Conservation (phyloP, 306 rosid species). For the Erythrophleum fordii region DNA sequence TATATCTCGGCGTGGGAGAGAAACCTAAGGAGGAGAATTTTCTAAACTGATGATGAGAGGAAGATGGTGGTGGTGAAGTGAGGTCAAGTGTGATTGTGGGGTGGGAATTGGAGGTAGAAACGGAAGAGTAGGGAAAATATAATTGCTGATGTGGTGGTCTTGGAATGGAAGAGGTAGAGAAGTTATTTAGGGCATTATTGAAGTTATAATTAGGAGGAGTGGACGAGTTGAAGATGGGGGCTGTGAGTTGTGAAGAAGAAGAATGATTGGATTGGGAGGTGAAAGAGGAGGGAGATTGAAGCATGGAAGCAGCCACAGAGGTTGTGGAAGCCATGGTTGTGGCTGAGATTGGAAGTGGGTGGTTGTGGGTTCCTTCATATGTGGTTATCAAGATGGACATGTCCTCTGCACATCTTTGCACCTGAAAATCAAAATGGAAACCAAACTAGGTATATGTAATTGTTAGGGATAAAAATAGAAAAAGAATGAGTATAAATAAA, state of each 20-base stretch:
- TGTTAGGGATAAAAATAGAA: too few species aligned
- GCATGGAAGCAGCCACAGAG: conserved; percentile 71
- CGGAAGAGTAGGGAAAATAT: conserved; percentile 47
- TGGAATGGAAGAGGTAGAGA: conserved; percentile 23
- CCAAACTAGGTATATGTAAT: too few species aligned
- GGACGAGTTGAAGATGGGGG: conserved; percentile 32
- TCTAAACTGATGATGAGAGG: conserved; percentile 37
- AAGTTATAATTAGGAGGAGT: not conserved
- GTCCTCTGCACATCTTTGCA: conserved; percentile 74
- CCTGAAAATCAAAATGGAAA: conserved; percentile 45
- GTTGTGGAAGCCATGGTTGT: conserved; percentile 75
- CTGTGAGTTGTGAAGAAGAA: not conserved
- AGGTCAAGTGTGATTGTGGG: conserved; percentile 72
- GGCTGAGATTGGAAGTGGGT: conserved; percentile 72
- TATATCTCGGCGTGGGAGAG: conserved; percentile 7
- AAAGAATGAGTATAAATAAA: too few species aligned
- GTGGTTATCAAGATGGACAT: conserved; percentile 74
- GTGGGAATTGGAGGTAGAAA: conserved; percentile 61
- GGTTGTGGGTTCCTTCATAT: conserved; percentile 78
- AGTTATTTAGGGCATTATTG: conserved; percentile 32
- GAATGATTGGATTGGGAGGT: not conserved
- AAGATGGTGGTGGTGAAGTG: conserved; percentile 35
- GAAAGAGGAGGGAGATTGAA: conserved; percentile 48
- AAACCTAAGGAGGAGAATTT: conserved; percentile 24
- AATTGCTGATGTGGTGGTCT: conserved; percentile 29